These are phyloP conservation scores for Porphyrellus cyaneotinctus DNA, from an alignment of 768 basidiomycete species.

Conservation along the genomic window DNA sequence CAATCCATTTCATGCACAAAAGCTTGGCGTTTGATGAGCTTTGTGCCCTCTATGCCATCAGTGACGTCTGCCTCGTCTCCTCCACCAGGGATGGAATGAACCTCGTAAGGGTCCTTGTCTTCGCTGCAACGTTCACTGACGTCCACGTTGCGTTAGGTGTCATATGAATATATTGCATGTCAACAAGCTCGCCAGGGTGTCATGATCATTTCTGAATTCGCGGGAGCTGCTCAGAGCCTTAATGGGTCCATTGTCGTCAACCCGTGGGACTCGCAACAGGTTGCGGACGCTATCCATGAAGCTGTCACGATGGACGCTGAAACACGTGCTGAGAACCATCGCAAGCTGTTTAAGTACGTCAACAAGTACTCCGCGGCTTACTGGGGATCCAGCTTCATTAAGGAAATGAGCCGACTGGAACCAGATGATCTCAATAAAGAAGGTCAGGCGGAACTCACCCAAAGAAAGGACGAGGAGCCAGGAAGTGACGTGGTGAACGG, in stretches of 20 bases:
- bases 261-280: conserved; percentile 98
- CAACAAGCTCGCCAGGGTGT: conserved; percentile 91
- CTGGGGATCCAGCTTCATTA: conserved; percentile 89
- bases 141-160: conserved; percentile 58
- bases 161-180: conserved; percentile 97
- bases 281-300: conserved; percentile 95
- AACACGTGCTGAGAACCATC: conserved; percentile 85
- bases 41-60: conserved; percentile 95
- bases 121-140: conserved; percentile 5
- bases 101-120: conserved; percentile 54
- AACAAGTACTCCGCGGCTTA: conserved; percentile 91
- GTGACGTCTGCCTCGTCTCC: conserved; percentile 93
- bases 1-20: conserved; percentile 99
- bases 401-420: conserved; percentile 69
- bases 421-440: conserved; percentile 34
- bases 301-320: conserved; percentile 86
- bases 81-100: conserved; percentile 99
- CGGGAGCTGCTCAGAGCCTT: conserved; percentile 92
- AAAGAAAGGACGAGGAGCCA: conserved; percentile 33
- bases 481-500: conserved; percentile 41
- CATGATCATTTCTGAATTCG: conserved; percentile 98
- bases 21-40: conserved; percentile 90
- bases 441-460: conserved; percentile 34
- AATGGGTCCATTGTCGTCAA: conserved; percentile 98
- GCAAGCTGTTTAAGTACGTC: conserved; percentile 95